phyloP scores from a whole-genome alignment of 108 stramenopile genomes.

The Parmales sp. region DNA sequence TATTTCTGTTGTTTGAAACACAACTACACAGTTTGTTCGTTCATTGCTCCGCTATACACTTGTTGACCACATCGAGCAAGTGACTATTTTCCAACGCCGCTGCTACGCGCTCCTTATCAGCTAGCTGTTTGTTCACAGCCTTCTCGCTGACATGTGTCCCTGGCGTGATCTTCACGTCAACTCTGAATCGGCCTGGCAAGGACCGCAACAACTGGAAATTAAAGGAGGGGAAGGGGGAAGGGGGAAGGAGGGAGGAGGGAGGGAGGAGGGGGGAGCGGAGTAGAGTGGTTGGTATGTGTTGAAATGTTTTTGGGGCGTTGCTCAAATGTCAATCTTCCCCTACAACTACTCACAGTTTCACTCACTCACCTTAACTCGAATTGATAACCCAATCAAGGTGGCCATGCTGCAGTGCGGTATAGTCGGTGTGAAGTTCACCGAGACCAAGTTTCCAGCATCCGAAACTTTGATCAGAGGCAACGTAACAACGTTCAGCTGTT shows the following conservation, averaged over 20 bases:
- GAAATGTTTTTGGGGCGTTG: no score
- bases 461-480: conserved; percentile 57
- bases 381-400: conserved; percentile 90
- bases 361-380: conserved; percentile 95
- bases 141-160: conserved; percentile 93
- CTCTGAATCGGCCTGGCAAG: conserved; percentile 82
- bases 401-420: conserved; percentile 99
- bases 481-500: conserved; percentile 89
- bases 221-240: no score
- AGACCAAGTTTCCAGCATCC: conserved; percentile 18
- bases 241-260: no score
- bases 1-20: no score
- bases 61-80: conserved; percentile 86
- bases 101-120: conserved; percentile 94
- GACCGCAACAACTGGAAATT: conserved; percentile 81
- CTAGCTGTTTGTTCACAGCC: conserved; percentile 93
- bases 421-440: conserved; percentile 50
- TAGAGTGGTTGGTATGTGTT: no score
- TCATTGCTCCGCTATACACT: conserved; percentile 56
- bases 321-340: no score
- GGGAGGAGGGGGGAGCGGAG: no score
- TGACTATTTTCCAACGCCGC: conserved; percentile 96
- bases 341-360: no score
- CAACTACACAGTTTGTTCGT: no score
- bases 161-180: conserved; percentile 71